Evolutionary conservation across 805 yeast species (phyloP).

Genomic region (Sugiyamaella americana): DNA sequence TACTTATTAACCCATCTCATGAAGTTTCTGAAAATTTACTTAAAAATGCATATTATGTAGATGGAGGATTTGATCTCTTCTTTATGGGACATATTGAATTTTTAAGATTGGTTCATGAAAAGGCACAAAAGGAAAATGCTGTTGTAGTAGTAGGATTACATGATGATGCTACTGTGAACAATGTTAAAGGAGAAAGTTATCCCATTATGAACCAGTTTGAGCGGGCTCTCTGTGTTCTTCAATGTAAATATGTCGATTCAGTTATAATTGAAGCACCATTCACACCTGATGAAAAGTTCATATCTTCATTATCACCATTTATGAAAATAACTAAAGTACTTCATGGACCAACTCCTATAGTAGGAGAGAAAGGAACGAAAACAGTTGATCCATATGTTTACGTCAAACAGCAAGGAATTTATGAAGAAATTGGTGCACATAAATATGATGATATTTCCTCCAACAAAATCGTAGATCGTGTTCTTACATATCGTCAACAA

Average conservation of each 20-base stretch:
- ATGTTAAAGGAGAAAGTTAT: conserved; percentile 53
- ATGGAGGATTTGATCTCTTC: conserved; percentile 87
- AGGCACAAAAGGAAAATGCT: conserved; percentile 36
- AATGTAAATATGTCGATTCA: conserved; percentile 79
- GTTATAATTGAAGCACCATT: conserved; percentile 67
- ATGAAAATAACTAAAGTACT: conserved; percentile 39
- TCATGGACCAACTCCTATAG: conserved; percentile 53
- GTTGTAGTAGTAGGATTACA: conserved; percentile 63
- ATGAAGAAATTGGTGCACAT: conserved; percentile 45
- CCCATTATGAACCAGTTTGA: conserved; percentile 88
- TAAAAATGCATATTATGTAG: conserved; percentile 45
- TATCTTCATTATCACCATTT: conserved; percentile 32
- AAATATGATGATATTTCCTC: conserved; percentile 61
- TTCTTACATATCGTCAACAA: conserved; percentile 55
- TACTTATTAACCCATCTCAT: conserved; percentile 17
- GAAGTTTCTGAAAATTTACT: conserved; percentile 11
- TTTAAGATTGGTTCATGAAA: conserved; percentile 43
- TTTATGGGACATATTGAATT: conserved; percentile 89
- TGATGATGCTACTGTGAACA: conserved; percentile 51
- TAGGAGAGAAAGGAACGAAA: conserved; percentile 29
- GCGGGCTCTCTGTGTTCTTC: conserved; percentile 79
- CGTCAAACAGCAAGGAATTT: conserved; percentile 33
- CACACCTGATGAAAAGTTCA: conserved; percentile 38
- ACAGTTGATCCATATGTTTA: conserved; percentile 36
- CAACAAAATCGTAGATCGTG: conserved; percentile 67